Conservation (phyloP, 441 rosid species). For the Syzygium malaccense region DNA sequence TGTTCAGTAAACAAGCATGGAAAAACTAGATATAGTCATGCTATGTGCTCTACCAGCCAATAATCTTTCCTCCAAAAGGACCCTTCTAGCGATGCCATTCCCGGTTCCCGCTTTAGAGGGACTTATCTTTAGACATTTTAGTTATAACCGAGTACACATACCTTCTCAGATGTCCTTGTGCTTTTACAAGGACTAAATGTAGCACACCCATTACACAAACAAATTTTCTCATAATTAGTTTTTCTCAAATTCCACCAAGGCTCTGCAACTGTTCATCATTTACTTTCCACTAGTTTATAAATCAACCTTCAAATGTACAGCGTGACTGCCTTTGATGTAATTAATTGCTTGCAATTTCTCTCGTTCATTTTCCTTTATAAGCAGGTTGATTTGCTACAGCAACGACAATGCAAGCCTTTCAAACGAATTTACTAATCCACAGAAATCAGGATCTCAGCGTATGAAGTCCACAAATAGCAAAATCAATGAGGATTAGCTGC, state of each 20-base stretch:
- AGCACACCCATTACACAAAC: background rate
- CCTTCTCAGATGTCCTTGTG: background rate
- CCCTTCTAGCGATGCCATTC: background rate
- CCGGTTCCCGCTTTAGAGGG: background rate
- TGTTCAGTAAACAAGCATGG: background rate
- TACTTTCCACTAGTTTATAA: background rate
- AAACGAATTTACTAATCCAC: background rate
- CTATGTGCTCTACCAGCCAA: background rate
- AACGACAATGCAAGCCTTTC: background rate
- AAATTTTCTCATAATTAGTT: background rate
- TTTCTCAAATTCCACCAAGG: background rate
- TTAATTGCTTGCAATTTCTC: background rate
- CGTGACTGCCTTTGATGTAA: background rate
- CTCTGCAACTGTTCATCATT: background rate
- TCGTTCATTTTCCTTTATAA: background rate
- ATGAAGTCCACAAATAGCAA: background rate
- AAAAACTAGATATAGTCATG: background rate
- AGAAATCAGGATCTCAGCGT: background rate
- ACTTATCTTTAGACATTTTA: background rate
- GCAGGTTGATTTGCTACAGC: background rate
- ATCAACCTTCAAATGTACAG: background rate
- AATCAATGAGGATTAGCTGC: background rate
- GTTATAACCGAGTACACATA: background rate
- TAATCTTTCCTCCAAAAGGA: background rate
- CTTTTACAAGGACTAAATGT: background rate